A percentile compares a stretch with the other conserved stretches of the same genome.
These are phyloP conservation scores for Penicillium taxi DNA, from an alignment of 495 filamentous ascomycete species.

Conservation along the genomic window DNA sequence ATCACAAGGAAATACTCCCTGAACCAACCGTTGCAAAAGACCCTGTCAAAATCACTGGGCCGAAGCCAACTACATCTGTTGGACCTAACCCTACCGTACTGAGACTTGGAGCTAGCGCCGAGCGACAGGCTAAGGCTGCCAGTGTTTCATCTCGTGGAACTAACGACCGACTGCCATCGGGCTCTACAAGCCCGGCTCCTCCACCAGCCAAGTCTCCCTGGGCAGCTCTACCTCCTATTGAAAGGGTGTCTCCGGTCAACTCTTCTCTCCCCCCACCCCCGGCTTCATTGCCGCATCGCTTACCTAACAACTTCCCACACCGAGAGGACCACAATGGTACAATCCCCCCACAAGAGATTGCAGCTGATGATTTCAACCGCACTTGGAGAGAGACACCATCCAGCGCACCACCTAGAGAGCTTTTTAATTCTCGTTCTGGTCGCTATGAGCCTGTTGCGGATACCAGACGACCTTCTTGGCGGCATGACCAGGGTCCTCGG, in stretches of 20 bases:
- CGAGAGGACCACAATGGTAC: slow-evolving; percentile 25
- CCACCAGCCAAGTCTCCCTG: slow-evolving; percentile 81
- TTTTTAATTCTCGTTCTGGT: slow-evolving; percentile 91
- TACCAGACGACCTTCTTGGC: slow-evolving; percentile 57
- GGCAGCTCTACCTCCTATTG: slow-evolving; percentile 77
- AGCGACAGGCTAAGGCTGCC: slow-evolving; percentile 43
- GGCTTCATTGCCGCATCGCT: slow-evolving; percentile 17
- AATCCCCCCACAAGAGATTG: slow-evolving; percentile 68
- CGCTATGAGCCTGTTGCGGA: slow-evolving; percentile 86
- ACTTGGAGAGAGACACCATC: slow-evolving; percentile 67
- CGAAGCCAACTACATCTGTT: slow-evolving; percentile 42
- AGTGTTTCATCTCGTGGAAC: slow-evolving; percentile 59
- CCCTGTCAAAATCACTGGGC: slow-evolving; percentile 22
- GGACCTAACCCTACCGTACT: slow-evolving; percentile 49
- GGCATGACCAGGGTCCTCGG: slow-evolving; percentile 57
- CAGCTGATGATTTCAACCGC: slow-evolving; percentile 89
- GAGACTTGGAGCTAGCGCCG: slow-evolving; percentile 42
- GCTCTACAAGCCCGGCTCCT: slow-evolving; percentile 70
- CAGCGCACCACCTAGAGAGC: slow-evolving; percentile 58
- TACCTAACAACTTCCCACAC: slow-evolving; percentile 25
- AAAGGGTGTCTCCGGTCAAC: slow-evolving; percentile 64
- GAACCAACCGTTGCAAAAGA: slow-evolving; percentile 22
- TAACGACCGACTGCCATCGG: slow-evolving; percentile 65
- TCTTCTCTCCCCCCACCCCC: slow-evolving; percentile 33
- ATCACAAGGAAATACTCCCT: slow-evolving; percentile 20